Base-by-base conservation (phyloP, 1,284 basidiomycete genomes). In the Tranzscheliella williamsii region DNA sequence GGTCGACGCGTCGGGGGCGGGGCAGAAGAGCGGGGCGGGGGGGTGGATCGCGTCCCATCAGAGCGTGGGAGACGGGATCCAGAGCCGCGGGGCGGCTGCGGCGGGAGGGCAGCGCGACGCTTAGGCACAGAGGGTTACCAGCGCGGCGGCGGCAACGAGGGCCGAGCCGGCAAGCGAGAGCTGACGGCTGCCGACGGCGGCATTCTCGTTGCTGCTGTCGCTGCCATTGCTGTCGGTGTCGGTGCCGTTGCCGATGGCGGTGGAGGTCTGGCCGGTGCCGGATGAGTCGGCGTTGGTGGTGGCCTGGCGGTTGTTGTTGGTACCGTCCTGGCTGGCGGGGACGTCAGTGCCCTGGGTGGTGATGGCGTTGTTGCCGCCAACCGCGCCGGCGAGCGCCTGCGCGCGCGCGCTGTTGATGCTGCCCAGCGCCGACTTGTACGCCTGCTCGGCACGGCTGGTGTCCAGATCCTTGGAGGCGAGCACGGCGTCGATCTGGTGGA, bases 401-500 rank as follows among this genome's bases (percentile, higher is more conserved):
- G 64, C 49, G 26, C 40, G 17, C 12, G 35, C 27, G 6, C 34
- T 38, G 22, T 62, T 24, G 20, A 64, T 33, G 4, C 42, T 45
- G 3, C 18, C 42, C 40, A 54, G 34, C 1, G 68, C 68, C 6
- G 61, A 65, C 20, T 48, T 33, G 20, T 56, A 57, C 12, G 68
- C 68, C 41, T 69, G 53, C 8, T 43, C 37, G n/a, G 68, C 65
- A n/a, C 68, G 53, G 3, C 27, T 42, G 21, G 38, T 37, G 38
- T 70, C 56, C 32, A 60, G 49, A 6, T 35, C 55, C 18, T 45
- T 63, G 6, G 50, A 57, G 5, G 55, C 56, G 15, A 70, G 54
- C 15, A 70, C 68, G 24, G 55, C 45, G 53, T 70, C 66, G 31
- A 70, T 61, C 27, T 29, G 41, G 40, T 70, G 68, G 23, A 69